phyloP scores from a whole-genome alignment of 2,329 filamentous ascomycete genomes.

The Amylocarpus encephaloides region DNA sequence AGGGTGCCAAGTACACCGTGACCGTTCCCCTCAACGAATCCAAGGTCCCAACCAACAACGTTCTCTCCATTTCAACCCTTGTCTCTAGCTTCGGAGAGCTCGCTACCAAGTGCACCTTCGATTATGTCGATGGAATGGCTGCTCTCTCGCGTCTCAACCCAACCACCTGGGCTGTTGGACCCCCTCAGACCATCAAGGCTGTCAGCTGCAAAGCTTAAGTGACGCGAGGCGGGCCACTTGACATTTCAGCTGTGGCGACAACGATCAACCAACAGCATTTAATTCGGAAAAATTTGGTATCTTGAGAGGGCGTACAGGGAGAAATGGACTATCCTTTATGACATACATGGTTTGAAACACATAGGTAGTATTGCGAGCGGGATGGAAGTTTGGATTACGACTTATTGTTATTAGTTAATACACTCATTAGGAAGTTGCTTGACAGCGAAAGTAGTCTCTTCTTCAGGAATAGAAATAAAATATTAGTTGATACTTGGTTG shows the following conservation, averaged over 20 bases:
- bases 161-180: slow-evolving; percentile 22
- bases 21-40: slow-evolving; percentile 21
- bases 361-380: too few species aligned
- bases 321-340: too few species aligned
- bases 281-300: too few species aligned
- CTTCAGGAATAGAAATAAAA: too few species aligned
- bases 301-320: too few species aligned
- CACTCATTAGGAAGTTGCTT: too few species aligned
- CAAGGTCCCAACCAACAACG: slow-evolving; percentile 20
- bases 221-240: not conserved
- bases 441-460: too few species aligned
- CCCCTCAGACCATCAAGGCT: slow-evolving; percentile 23
- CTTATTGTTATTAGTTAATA: too few species aligned
- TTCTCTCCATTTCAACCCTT: slow-evolving; percentile 23
- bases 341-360: too few species aligned
- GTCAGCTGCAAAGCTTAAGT: slow-evolving; percentile 34
- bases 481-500: too few species aligned
- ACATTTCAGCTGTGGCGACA: not conserved
- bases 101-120: slow-evolving; percentile 18
- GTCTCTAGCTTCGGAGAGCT: slow-evolving; percentile 14
- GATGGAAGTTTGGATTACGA: too few species aligned
- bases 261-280: not conserved
- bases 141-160: slow-evolving; percentile 10
- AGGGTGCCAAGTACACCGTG: slow-evolving; percentile 21
- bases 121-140: slow-evolving; percentile 15